phyloP scores from a whole-genome alignment of 2,329 filamentous ascomycete genomes.

The Colletotrichum theobromicola region DNA sequence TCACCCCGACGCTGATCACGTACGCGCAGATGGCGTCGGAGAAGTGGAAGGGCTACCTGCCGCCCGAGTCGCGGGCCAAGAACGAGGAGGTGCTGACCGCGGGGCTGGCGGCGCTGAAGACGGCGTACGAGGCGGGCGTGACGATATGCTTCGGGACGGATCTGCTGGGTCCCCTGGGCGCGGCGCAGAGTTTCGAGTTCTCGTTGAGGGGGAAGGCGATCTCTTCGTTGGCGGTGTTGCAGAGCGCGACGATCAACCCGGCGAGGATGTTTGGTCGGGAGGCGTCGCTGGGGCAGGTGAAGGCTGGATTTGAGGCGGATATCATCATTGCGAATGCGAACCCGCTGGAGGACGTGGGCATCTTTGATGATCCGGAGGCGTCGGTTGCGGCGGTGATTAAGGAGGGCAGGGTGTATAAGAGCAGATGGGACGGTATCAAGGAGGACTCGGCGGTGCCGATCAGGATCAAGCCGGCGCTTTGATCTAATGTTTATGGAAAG shows the following conservation, averaged over 20 bases:
- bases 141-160: constrained; percentile 60
- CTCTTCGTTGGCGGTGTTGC: constrained; percentile 28
- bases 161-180: constrained; percentile 34
- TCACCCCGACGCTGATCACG: constrained; percentile 60
- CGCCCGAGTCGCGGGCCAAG: constrained; percentile 49
- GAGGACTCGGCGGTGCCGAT: constrained; percentile 21
- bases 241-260: constrained; percentile 48
- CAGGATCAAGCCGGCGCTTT: constrained; percentile 11
- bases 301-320: constrained; percentile 56
- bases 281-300: constrained; percentile 53
- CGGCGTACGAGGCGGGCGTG: constrained; percentile 57
- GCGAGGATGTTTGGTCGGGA: constrained; percentile 53
- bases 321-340: constrained; percentile 56
- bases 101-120: constrained; percentile 51
- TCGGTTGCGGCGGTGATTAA: constrained; percentile 58
- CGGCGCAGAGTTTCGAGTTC: constrained; percentile 37
- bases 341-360: constrained; percentile 57
- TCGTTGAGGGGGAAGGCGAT: constrained; percentile 29
- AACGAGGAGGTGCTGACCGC: constrained; percentile 53
- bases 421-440: constrained; percentile 24
- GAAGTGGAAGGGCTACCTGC: constrained; percentile 48
- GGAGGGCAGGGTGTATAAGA: constrained; percentile 50
- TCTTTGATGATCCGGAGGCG: constrained; percentile 51
- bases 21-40: constrained; percentile 54
- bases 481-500: background rate